phyloP scores from a whole-genome alignment of 2,329 filamentous ascomycete species.

The Colletotrichum gigasporum region DNA sequence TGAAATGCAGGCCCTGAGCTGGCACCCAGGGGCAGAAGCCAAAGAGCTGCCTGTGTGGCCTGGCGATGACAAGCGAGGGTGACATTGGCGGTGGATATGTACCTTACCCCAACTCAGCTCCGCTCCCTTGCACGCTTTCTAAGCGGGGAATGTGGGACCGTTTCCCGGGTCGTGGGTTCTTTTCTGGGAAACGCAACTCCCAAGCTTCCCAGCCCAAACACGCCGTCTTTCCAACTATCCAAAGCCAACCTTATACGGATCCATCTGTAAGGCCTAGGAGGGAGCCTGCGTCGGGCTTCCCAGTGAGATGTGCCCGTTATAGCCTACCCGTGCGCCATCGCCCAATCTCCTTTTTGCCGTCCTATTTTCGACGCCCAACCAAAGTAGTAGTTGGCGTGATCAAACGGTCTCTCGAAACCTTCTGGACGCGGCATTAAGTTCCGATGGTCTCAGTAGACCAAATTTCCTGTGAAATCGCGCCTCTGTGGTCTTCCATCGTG shows the following conservation, averaged over 20 bases:
- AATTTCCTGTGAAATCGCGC: no score
- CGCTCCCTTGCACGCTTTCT: not conserved
- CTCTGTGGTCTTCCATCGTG: no score
- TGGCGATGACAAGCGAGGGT: not conserved
- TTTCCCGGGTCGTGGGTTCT: constrained; percentile 6
- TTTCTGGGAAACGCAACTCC: constrained; percentile 5
- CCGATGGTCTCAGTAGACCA: no score
- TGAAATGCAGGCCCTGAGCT: not conserved
- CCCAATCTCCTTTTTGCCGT: not conserved
- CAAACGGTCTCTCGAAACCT: not conserved
- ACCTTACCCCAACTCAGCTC: not conserved
- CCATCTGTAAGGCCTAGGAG: constrained; percentile 4
- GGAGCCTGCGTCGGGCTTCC: no score
- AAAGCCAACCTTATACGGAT: not conserved
- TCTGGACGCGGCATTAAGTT: no score
- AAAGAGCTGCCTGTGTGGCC: not conserved
- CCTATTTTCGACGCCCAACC: not conserved
- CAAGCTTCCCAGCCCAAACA: constrained; percentile 22
- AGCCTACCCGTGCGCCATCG: not conserved
- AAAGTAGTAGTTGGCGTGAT: not conserved
- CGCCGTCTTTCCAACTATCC: not conserved
- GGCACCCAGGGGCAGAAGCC: not conserved
- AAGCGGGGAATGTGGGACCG: not conserved
- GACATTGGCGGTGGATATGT: not conserved
- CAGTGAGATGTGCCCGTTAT: not conserved